These are phyloP conservation scores for Mycena alexandri DNA, from an alignment of 768 basidiomycete species.

Conservation along the genomic window DNA sequence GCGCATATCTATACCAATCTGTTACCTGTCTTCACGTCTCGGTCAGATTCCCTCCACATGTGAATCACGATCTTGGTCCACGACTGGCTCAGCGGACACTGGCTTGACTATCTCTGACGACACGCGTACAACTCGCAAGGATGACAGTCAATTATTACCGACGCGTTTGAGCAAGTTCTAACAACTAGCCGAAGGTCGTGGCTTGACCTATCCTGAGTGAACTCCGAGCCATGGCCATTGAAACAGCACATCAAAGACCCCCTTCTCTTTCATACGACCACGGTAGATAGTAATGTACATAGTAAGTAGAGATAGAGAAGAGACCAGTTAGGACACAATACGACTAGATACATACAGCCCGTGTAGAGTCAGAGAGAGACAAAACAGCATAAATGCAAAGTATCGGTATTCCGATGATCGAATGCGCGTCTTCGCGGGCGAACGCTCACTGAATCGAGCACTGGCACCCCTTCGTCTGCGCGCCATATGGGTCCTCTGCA, in stretches of 20 bases:
- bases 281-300: conserved; percentile 5
- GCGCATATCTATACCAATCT: conserved; percentile 11
- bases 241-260: too few species aligned
- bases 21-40: background rate
- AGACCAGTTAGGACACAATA: background rate
- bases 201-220: too few species aligned
- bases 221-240: too few species aligned
- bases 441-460: conserved; percentile 72
- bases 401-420: too few species aligned
- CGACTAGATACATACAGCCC: conserved; percentile 15
- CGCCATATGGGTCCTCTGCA: conserved; percentile 90
- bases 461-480: conserved; percentile 64
- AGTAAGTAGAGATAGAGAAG: conserved; percentile 7
- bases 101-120: too few species aligned
- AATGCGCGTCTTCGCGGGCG: background rate
- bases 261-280: background rate
- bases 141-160: too few species aligned
- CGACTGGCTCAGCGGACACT: too few species aligned
- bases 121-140: background rate
- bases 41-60: background rate
- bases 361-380: background rate
- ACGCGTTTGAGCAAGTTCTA: too few species aligned
- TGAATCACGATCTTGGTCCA: too few species aligned
- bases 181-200: too few species aligned
- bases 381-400: too few species aligned